Evolutionary conservation across 2,329 filamentous ascomycete species (phyloP).

Genomic region (Hymenoscyphus fraxineus): DNA sequence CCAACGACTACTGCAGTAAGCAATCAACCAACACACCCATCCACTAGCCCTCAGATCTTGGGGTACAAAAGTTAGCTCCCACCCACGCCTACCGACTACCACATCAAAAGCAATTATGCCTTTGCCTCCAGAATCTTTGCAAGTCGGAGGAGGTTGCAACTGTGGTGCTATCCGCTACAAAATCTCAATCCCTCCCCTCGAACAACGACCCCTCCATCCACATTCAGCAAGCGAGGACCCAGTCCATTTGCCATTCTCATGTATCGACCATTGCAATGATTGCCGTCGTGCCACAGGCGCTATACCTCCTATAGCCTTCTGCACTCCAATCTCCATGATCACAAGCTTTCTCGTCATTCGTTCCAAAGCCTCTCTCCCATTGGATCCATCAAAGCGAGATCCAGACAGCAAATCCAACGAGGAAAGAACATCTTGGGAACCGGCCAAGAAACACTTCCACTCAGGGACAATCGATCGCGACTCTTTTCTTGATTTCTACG

Average conservation of each 20-base stretch:
- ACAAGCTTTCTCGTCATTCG: background rate
- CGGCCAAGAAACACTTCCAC: background rate
- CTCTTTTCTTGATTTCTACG: background rate
- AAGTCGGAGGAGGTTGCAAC: slow-evolving; percentile 1
- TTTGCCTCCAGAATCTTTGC: background rate
- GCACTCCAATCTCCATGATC: background rate
- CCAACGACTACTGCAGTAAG: too few species aligned
- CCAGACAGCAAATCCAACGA: background rate
- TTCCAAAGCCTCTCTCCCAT: background rate
- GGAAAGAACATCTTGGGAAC: background rate
- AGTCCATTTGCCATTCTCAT: background rate
- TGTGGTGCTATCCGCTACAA: slow-evolving; percentile 8
- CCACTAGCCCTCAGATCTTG: too few species aligned
- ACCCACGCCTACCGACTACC: too few species aligned
- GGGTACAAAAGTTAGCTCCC: too few species aligned
- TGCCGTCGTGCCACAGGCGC: background rate
- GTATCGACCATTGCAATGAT: slow-evolving; percentile 10
- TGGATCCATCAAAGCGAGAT: background rate
- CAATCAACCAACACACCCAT: too few species aligned
- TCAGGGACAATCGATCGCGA: background rate
- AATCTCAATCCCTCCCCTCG: background rate
- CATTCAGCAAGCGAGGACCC: background rate
- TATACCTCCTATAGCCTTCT: background rate
- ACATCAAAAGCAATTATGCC: background rate
- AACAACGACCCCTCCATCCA: slow-evolving; percentile 4